A percentile compares a stretch with the other conserved stretches of the same genome.
Conservation (phyloP, 2,329 filamentous ascomycete genomes). For the Fusarium sp. region DNA sequence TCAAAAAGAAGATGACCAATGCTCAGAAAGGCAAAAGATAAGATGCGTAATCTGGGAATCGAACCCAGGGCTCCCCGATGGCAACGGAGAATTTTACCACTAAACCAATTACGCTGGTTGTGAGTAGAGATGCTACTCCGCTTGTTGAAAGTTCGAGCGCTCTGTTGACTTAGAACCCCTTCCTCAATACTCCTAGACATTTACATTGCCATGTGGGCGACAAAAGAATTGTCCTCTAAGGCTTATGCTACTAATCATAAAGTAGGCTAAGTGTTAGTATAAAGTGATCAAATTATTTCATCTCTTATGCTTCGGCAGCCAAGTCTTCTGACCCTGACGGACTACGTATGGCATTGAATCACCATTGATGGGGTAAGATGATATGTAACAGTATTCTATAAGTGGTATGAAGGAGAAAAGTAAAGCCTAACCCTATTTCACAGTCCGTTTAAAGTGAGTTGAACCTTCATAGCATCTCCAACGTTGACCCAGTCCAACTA, state of each 20-base stretch:
- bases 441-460: slow-evolving; percentile 54
- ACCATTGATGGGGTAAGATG: neutral
- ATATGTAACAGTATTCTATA: neutral
- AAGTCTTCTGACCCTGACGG: no score
- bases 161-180: neutral
- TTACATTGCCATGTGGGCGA: no score
- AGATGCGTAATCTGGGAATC: slow-evolving; percentile 29
- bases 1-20: neutral
- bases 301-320: no score
- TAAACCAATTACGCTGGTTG: slow-evolving; percentile 29
- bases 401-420: neutral
- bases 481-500: slow-evolving; percentile 59
- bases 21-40: neutral
- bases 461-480: slow-evolving; percentile 55
- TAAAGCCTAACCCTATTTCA: slow-evolving; percentile 6
- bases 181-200: no score
- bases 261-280: no score
- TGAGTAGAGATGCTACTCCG: neutral
- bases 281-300: no score
- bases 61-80: slow-evolving; percentile 34
- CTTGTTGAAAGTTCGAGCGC: neutral
- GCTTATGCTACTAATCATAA: no score
- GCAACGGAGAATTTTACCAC: slow-evolving; percentile 37
- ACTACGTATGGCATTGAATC: neutral
- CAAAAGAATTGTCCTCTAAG: no score